phyloP scores from a whole-genome alignment of 768 basidiomycete species.

The Scleroderma bovista region DNA sequence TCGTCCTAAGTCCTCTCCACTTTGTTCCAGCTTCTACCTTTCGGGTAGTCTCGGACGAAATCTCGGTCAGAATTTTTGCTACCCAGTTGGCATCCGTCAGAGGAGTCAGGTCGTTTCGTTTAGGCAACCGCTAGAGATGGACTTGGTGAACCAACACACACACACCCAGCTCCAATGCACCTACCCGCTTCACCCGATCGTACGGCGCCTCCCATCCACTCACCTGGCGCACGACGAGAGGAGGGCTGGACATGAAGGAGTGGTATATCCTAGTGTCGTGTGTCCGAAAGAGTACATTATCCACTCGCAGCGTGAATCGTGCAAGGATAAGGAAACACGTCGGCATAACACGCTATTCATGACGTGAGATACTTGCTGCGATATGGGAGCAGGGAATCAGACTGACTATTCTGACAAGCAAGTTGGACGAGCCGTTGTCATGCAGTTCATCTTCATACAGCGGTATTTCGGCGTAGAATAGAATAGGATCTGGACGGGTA shows the following conservation, averaged over 20 bases:
- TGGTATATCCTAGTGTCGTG: slow-evolving; percentile 90
- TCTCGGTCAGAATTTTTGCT: slow-evolving; percentile 58
- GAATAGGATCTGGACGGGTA: slow-evolving; percentile 86
- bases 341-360: slow-evolving; percentile 87
- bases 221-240: slow-evolving; percentile 69
- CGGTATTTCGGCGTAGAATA: slow-evolving; percentile 96
- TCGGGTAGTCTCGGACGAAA: slow-evolving; percentile 56
- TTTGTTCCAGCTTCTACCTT: slow-evolving; percentile 63
- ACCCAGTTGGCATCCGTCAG: slow-evolving; percentile 87
- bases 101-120: slow-evolving; percentile 76
- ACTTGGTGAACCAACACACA: background rate
- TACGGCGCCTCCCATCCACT: slow-evolving; percentile 93
- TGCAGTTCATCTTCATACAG: slow-evolving; percentile 96
- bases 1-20: slow-evolving; percentile 80
- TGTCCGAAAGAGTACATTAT: slow-evolving; percentile 87
- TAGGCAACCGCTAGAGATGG: slow-evolving; percentile 53
- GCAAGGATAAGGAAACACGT: slow-evolving; percentile 87
- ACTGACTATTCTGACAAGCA: slow-evolving; percentile 84
- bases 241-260: slow-evolving; percentile 58
- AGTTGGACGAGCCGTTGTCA: slow-evolving; percentile 87
- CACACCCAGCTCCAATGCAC: slow-evolving; percentile 14
- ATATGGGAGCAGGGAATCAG: background rate
- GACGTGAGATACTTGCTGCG: background rate
- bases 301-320: slow-evolving; percentile 91
- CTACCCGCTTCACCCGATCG: slow-evolving; percentile 68